A percentile compares a stretch with the other conserved stretches of the same genome.
Conservation (phyloP, 129 eudicot genomes). For the Sambucus nigra region DNA sequence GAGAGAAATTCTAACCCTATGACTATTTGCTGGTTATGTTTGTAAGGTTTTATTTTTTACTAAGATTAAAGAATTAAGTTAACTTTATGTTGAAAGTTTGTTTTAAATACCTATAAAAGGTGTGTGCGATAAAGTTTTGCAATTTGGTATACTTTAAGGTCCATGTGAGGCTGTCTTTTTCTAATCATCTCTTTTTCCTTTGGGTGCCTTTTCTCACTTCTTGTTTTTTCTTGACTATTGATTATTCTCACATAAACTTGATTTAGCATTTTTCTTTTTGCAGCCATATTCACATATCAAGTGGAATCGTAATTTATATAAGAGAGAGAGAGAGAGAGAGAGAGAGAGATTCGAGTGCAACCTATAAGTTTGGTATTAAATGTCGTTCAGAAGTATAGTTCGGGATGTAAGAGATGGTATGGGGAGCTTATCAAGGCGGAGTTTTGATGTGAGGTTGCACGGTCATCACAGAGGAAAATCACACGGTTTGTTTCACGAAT, state of each 20-base stretch:
- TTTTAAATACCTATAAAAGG: slow-evolving; percentile 15
- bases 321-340: slow-evolving; percentile 4
- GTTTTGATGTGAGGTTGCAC: slow-evolving; percentile 58
- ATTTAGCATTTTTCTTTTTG: slow-evolving; percentile 14
- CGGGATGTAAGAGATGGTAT: slow-evolving; percentile 79
- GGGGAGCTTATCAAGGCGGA: slow-evolving; percentile 72
- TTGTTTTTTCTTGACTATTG: background rate
- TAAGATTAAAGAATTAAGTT: slow-evolving; percentile 12
- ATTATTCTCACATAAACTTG: slow-evolving; percentile 10
- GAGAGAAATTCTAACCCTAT: background rate
- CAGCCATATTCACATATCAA: slow-evolving; percentile 34
- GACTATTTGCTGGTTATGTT: slow-evolving; percentile 5
- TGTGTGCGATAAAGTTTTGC: slow-evolving; percentile 12
- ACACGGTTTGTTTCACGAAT: slow-evolving; percentile 52
- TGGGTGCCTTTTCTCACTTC: slow-evolving; percentile 6
- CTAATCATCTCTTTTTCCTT: slow-evolving; percentile 25
- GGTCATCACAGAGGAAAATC: slow-evolving; percentile 80
- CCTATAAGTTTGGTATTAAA: slow-evolving; percentile 2
- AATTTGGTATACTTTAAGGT: slow-evolving; percentile 19
- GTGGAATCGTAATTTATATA: background rate
- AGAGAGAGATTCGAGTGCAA: background rate
- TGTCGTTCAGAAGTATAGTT: slow-evolving; percentile 51
- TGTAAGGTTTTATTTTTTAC: slow-evolving; percentile 19
- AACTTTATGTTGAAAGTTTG: slow-evolving; percentile 14
- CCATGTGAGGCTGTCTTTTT: slow-evolving; percentile 39